Base-by-base conservation (phyloP, 225 moss, liverwort and hornwort species). In the Marchantia polymorpha region DNA sequence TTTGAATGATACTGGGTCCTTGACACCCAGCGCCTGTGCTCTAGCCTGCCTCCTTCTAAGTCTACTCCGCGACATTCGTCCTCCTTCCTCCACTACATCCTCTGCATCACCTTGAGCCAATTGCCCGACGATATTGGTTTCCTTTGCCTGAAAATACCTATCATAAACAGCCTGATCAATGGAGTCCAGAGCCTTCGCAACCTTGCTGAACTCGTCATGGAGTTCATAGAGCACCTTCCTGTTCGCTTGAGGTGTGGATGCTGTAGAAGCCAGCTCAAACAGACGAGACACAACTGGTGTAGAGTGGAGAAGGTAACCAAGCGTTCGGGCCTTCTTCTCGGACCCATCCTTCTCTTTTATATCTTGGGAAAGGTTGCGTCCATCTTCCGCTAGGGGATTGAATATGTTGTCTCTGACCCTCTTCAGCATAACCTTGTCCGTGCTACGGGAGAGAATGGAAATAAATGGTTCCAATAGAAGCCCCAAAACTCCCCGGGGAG, bases 201-300 rank as follows among this genome's bases (percentile, higher is more conserved):
- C 80, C 84, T 91, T 94, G 85, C 82, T 81, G 81, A 89, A 99
- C 56, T 93, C 95, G 39, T 88, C 90, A 82, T 91, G 88, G 46
- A 95, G 89, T 54, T 92, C 95, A 71, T 93, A 93, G 30, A 99
- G 85, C 72, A 91, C 19, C 86, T 92, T 94, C 52, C 99, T 89
- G 53, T 99, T 99, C 2, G 89, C 84, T 79, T 95, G 95, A 6
- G 88, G 84, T 56, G 91, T 93, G 60, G 86, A 72, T 25, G 90
- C 90, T 7, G 84, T 82, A 2, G 99, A 90, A 54, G 95, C 99
- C 64, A 94, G 77, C 52, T 93, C 93, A 78, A 95, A 99, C n/a
- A 99, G 85, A 8, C 90, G 85, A 55, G 92, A 84, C 76, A 87
- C 88, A 20, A 99, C 49, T 8, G 89, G 81, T 31, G 90, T 82